Conservation (phyloP, 2,329 filamentous ascomycete genomes). For the Colletotrichum falcatum region DNA sequence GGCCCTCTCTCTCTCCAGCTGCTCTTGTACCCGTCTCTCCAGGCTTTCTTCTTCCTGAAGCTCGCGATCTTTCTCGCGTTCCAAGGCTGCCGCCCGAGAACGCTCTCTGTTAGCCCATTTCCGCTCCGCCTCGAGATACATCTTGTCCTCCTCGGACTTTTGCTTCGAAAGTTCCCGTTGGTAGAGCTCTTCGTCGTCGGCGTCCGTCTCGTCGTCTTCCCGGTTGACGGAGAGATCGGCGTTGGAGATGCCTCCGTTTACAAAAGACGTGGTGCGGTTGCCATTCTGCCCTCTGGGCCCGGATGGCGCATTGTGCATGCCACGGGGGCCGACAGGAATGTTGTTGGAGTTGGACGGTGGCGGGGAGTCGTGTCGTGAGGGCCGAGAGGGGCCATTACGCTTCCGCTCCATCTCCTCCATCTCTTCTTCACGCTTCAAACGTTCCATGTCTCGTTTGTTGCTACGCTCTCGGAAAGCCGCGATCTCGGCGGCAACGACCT, state of each 20-base stretch:
- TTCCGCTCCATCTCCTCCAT: slow-evolving; percentile 86
- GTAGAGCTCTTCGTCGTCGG: slow-evolving; percentile 88
- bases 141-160: slow-evolving; percentile 80
- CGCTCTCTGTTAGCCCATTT: slow-evolving; percentile 93
- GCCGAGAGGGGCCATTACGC: slow-evolving; percentile 73
- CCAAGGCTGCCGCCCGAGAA: slow-evolving; percentile 83
- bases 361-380: slow-evolving; percentile 79
- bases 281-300: slow-evolving; percentile 75
- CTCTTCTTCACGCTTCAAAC: slow-evolving; percentile 89
- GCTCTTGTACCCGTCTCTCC: slow-evolving; percentile 75
- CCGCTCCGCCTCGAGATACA: slow-evolving; percentile 86
- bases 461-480: slow-evolving; percentile 93
- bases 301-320: slow-evolving; percentile 80
- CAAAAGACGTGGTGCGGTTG: slow-evolving; percentile 74
- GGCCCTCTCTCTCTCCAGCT: slow-evolving; percentile 72
- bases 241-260: slow-evolving; percentile 80
- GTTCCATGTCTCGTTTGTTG: slow-evolving; percentile 87
- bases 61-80: slow-evolving; percentile 86
- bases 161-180: slow-evolving; percentile 77
- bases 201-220: slow-evolving; percentile 89
- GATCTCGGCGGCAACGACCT: slow-evolving; percentile 94
- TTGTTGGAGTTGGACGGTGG: slow-evolving; percentile 74
- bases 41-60: slow-evolving; percentile 77
- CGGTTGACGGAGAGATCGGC: slow-evolving; percentile 67
- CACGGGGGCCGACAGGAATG: slow-evolving; percentile 80